These are phyloP conservation scores for Spiromastix sp. DNA, from an alignment of 2,329 filamentous ascomycete species.

Conservation along the genomic window DNA sequence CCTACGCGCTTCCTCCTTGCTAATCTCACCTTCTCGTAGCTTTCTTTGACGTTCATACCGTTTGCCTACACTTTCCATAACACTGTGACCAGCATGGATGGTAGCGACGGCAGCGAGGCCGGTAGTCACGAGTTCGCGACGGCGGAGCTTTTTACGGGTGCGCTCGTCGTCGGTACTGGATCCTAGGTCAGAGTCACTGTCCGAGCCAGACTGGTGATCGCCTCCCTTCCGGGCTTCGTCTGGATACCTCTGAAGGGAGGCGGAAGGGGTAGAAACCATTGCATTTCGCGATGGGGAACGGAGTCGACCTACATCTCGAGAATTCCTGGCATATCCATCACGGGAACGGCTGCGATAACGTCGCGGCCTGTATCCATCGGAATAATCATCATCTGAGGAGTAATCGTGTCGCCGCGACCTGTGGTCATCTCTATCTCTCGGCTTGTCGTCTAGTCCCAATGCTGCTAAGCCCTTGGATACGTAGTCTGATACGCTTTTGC, in stretches of 20 bases:
- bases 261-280: conserved; percentile 1
- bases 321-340: conserved; percentile 18
- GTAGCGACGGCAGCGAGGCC: conserved; percentile 58
- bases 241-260: conserved; percentile 10
- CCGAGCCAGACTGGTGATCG: conserved; percentile 17
- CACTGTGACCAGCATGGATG: conserved; percentile 56
- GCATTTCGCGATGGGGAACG: conserved; percentile 15
- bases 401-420: conserved; percentile 19
- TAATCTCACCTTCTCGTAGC: conserved; percentile 54
- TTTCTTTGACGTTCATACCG: conserved; percentile 50
- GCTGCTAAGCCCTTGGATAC: conserved; percentile 34
- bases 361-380: conserved; percentile 30
- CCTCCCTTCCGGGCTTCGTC: conserved; percentile 16
- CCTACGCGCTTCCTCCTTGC: conserved; percentile 50
- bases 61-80: conserved; percentile 54
- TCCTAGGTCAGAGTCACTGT: conserved; percentile 42
- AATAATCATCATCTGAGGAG: conserved; percentile 24
- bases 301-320: conserved; percentile 36
- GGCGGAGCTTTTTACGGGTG: conserved; percentile 52
- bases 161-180: conserved; percentile 54
- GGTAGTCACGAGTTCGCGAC: conserved; percentile 56
- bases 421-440: conserved; percentile 21
- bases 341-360: conserved; percentile 12
- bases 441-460: conserved; percentile 29
- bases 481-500: conserved; percentile 37